A percentile compares a stretch with the other conserved stretches of the same genome.
Conservation (phyloP, 1,284 basidiomycete species). For the Cryptococcus floricola region DNA sequence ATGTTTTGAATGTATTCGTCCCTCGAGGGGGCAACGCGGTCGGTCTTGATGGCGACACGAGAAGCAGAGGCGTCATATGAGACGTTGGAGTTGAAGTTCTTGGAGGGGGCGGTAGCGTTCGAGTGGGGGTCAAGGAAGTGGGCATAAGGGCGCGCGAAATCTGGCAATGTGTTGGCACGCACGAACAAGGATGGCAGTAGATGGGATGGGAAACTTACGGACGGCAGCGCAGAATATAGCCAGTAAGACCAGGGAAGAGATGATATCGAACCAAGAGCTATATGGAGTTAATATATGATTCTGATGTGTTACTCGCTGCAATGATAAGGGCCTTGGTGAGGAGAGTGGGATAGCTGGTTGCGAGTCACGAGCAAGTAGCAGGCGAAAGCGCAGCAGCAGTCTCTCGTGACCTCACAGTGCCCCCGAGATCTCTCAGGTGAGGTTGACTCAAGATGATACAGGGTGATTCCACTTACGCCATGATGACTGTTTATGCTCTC, state of each 20-base stretch:
- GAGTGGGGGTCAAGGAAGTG: conserved; percentile 10
- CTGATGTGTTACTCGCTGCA: too few species aligned
- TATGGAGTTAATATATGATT: neutral
- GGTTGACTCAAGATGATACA: too few species aligned
- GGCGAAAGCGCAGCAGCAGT: too few species aligned
- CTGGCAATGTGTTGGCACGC: conserved; percentile 9
- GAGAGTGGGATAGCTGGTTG: too few species aligned
- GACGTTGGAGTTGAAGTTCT: conserved; percentile 13
- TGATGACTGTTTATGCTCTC: too few species aligned
- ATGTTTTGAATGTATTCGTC: conserved; percentile 35
- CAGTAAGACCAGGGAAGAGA: conserved; percentile 31
- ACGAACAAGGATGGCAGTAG: neutral
- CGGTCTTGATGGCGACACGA: conserved; percentile 27
- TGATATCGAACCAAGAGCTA: conserved; percentile 32
- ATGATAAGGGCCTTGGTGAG: too few species aligned
- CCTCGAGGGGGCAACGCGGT: conserved; percentile 24
- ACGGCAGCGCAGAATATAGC: conserved; percentile 34
- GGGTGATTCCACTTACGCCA: too few species aligned
- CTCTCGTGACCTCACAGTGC: too few species aligned
- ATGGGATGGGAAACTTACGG: conserved; percentile 25
- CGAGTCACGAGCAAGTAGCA: too few species aligned
- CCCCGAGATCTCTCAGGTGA: too few species aligned
- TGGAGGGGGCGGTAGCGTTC: conserved; percentile 8
- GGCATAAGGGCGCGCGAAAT: conserved; percentile 16
- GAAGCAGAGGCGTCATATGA: conserved; percentile 18